Evolutionary conservation across 495 filamentous ascomycete species (phyloP).

Genomic region (Daldinia concentrica): DNA sequence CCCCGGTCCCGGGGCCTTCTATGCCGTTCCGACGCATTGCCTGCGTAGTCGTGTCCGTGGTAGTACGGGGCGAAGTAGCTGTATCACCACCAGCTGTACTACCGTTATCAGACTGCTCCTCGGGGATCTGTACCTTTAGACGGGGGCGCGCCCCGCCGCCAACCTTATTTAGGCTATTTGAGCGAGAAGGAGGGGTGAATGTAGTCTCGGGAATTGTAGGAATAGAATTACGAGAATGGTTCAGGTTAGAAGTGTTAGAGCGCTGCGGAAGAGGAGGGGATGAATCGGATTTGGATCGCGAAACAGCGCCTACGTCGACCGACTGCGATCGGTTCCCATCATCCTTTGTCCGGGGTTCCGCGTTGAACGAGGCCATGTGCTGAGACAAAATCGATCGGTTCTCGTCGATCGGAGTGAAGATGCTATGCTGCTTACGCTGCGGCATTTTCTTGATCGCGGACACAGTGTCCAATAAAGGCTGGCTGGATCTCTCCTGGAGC

Average conservation of each 20-base stretch:
- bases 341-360: constrained; percentile 58
- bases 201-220: constrained; percentile 64
- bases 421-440: constrained; percentile 82
- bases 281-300: constrained; percentile 52
- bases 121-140: constrained; percentile 93
- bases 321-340: constrained; percentile 66
- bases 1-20: constrained; percentile 67
- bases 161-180: constrained; percentile 69
- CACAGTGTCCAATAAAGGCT: constrained; percentile 55
- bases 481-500: constrained; percentile 47
- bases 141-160: constrained; percentile 75
- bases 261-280: constrained; percentile 63
- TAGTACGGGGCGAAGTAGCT: constrained; percentile 70
- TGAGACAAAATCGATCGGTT: constrained; percentile 86
- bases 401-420: constrained; percentile 97
- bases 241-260: constrained; percentile 52
- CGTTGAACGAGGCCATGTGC: constrained; percentile 73
- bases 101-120: constrained; percentile 83
- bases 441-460: constrained; percentile 73
- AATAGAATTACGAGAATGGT: constrained; percentile 61
- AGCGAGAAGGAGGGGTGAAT: constrained; percentile 76
- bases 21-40: constrained; percentile 51
- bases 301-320: constrained; percentile 66
- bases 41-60: constrained; percentile 60
- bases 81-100: constrained; percentile 80